Evolutionary conservation across 441 rosid genomes (phyloP).

Genomic region (Populus hybrid): DNA sequence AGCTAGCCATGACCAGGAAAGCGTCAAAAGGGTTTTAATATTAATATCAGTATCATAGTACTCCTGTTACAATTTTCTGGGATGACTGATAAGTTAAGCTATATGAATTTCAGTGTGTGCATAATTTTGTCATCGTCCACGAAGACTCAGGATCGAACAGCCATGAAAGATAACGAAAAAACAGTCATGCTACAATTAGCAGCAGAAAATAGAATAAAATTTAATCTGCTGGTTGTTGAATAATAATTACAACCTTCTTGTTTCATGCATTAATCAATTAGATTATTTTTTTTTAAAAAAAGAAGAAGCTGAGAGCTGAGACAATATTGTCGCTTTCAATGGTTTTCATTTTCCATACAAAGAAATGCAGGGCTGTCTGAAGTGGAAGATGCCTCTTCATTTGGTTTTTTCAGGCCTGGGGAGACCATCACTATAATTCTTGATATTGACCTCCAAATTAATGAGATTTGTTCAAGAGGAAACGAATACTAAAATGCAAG

Average conservation of each 20-base stretch:
- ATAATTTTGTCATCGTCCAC: too few species aligned
- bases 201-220: background rate
- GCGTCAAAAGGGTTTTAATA: background rate
- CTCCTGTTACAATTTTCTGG: background rate
- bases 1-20: background rate
- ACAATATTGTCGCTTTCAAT: background rate
- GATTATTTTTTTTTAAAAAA: too few species aligned
- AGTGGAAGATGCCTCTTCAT: slow-evolving; percentile 4
- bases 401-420: background rate
- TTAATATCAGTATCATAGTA: too few species aligned
- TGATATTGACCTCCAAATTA: slow-evolving; percentile 1
- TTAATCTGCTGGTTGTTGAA: too few species aligned
- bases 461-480: background rate
- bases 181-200: background rate
- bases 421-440: background rate
- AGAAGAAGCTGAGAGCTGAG: background rate
- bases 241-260: background rate
- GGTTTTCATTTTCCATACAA: background rate
- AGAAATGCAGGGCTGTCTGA: background rate
- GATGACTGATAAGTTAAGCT: too few species aligned
- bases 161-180: too few species aligned
- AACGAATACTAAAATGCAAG: background rate
- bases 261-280: background rate
- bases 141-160: too few species aligned
- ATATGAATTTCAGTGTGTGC: too few species aligned